Evolutionary conservation across 805 yeast genomes (phyloP).

Genomic region (Suhomyces canberraensis): DNA sequence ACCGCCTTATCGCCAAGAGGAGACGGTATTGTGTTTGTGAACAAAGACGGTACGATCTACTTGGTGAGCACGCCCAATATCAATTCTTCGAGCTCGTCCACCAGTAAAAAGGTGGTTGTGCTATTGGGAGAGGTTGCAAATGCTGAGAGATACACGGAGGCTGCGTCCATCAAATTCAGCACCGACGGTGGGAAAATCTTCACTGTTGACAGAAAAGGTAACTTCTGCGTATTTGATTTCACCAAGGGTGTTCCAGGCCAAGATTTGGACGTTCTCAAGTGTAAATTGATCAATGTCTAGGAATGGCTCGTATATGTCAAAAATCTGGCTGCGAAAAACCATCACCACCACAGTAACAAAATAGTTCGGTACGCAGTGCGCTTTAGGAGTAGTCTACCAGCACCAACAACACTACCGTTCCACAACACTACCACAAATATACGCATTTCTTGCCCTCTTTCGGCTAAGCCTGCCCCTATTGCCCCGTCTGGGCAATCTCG

Average conservation of each 20-base stretch:
- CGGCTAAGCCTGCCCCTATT: no score
- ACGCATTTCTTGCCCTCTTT: no score
- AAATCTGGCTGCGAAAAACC: no score
- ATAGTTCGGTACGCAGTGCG: no score
- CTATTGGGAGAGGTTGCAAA: constrained; percentile 75
- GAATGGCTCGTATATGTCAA: no score
- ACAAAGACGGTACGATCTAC: constrained; percentile 72
- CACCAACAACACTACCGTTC: no score
- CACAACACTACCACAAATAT: no score
- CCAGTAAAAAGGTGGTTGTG: constrained; percentile 44
- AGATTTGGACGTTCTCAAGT: constrained; percentile 61
- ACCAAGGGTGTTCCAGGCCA: constrained; percentile 78
- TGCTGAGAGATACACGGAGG: constrained; percentile 67
- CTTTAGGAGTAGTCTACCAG: no score
- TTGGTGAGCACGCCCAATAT: constrained; percentile 59
- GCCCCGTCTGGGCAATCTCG: no score
- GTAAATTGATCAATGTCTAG: constrained; percentile 48
- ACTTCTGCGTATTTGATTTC: constrained; percentile 77
- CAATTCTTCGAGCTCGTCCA: constrained; percentile 11
- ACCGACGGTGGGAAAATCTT: constrained; percentile 78
- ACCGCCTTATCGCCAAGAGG: constrained; percentile 80
- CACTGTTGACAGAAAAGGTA: constrained; percentile 78
- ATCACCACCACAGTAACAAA: no score
- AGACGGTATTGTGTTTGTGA: constrained; percentile 78
- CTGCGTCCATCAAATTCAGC: constrained; percentile 77